phyloP scores from a whole-genome alignment of 352 stramenopile genomes.

The Pythium chondricola region DNA sequence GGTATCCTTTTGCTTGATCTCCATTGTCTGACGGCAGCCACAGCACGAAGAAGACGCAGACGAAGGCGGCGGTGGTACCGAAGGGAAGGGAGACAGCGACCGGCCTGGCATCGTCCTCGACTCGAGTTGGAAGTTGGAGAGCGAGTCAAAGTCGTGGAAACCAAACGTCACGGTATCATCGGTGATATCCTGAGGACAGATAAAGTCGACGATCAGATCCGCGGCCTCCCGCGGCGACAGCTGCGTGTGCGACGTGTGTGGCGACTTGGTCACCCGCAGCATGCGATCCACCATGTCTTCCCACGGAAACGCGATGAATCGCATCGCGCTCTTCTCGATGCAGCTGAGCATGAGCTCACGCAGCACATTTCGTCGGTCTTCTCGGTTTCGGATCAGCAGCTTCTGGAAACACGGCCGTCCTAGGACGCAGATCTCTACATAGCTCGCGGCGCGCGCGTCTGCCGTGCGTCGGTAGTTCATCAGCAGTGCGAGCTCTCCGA shows the following conservation, averaged over 20 bases:
- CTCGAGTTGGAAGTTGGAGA: slow-evolving; percentile 12
- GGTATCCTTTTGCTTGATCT: slow-evolving; percentile 11
- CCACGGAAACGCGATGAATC: slow-evolving; percentile 23
- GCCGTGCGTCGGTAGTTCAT: slow-evolving; percentile 29
- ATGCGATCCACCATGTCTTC: slow-evolving; percentile 20
- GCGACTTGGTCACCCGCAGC: background rate
- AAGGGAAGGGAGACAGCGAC: background rate
- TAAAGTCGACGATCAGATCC: slow-evolving; percentile 17
- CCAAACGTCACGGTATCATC: slow-evolving; percentile 17
- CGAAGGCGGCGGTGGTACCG: background rate
- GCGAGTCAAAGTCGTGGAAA: slow-evolving; percentile 18
- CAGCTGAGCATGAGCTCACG: slow-evolving; percentile 18
- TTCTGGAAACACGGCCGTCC: slow-evolving; percentile 16
- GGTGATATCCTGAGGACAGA: slow-evolving; percentile 8
- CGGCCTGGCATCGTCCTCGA: slow-evolving; percentile 7
- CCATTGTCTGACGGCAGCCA: slow-evolving; percentile 3
- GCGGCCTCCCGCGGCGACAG: slow-evolving; percentile 17
- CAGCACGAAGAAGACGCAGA: background rate
- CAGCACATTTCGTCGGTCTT: slow-evolving; percentile 18
- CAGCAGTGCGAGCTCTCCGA: slow-evolving; percentile 31
- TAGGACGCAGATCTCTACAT: slow-evolving; percentile 25
- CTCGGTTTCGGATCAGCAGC: slow-evolving; percentile 16
- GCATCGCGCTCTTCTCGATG: slow-evolving; percentile 20
- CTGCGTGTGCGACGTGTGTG: slow-evolving; percentile 10
- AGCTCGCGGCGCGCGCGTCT: slow-evolving; percentile 19